phyloP scores from a whole-genome alignment of 352 stramenopile genomes.

The Phytophthora melonis region DNA sequence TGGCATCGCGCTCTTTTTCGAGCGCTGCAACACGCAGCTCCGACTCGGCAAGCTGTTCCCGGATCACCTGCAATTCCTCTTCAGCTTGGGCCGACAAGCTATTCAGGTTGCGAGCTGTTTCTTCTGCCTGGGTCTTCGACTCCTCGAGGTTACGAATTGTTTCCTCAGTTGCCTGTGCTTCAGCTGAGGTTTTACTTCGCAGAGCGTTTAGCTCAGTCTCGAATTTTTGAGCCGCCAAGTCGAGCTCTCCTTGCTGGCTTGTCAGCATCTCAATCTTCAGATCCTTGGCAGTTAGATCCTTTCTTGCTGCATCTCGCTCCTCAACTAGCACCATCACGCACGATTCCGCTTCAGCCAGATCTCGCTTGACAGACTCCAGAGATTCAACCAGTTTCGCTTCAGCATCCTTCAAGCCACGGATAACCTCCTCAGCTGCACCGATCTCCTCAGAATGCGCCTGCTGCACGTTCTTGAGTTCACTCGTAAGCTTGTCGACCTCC shows the following conservation, averaged over 20 bases:
- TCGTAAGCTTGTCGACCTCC: slow-evolving; percentile 33
- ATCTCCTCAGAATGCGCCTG: slow-evolving; percentile 20
- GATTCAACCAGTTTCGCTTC: slow-evolving; percentile 29
- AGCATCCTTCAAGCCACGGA: slow-evolving; percentile 25
- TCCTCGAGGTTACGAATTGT: slow-evolving; percentile 33
- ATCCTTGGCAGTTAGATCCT: slow-evolving; percentile 38
- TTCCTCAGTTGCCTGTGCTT: slow-evolving; percentile 28
- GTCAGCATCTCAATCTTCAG: slow-evolving; percentile 52
- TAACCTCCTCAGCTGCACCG: slow-evolving; percentile 20
- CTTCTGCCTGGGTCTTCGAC: slow-evolving; percentile 34
- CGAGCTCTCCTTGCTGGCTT: slow-evolving; percentile 40
- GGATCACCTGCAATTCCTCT: slow-evolving; percentile 22
- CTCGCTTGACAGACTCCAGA: slow-evolving; percentile 23
- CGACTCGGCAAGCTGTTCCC: slow-evolving; percentile 28
- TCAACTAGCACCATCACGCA: slow-evolving; percentile 44
- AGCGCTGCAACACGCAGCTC: slow-evolving; percentile 33
- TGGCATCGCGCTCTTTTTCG: slow-evolving; percentile 42
- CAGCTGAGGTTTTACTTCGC: slow-evolving; percentile 25
- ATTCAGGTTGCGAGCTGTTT: slow-evolving; percentile 21
- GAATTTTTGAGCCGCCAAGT: slow-evolving; percentile 37
- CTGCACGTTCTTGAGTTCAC: slow-evolving; percentile 24
- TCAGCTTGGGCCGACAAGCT: slow-evolving; percentile 26
- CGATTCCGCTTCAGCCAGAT: slow-evolving; percentile 43
- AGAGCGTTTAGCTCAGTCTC: slow-evolving; percentile 37
- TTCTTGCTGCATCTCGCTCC: slow-evolving; percentile 43